Conservation (phyloP, 495 filamentous ascomycete species). For the Penicillium simplicissimum region DNA sequence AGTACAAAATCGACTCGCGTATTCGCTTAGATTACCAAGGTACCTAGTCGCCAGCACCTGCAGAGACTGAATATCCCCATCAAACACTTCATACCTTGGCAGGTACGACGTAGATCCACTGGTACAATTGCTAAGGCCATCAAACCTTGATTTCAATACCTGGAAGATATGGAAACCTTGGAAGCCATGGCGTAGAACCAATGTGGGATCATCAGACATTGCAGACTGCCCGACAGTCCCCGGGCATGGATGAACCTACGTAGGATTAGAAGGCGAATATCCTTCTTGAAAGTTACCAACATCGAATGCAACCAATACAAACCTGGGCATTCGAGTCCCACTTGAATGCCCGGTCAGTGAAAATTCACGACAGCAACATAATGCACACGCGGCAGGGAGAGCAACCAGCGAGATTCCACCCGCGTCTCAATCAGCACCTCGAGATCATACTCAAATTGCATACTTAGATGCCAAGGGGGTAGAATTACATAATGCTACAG, state of each 20-base stretch:
- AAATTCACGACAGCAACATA: not conserved
- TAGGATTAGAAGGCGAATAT: too few relatives aligned
- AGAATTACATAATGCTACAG: conserved; percentile 20
- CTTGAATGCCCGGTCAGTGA: not conserved
- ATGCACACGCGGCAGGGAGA: not conserved
- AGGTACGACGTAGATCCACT: not conserved
- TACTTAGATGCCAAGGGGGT: not conserved
- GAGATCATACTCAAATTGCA: conserved; percentile 12
- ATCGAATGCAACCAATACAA: conserved; percentile 6
- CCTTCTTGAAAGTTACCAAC: conserved; percentile 3
- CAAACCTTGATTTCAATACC: not conserved
- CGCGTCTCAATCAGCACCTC: conserved; percentile 12
- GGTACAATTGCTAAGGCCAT: not conserved
- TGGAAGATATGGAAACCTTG: conserved; percentile 1
- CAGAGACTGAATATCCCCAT: not conserved
- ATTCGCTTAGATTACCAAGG: not conserved
- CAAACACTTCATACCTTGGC: not conserved
- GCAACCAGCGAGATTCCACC: not conserved
- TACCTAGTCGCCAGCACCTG: not conserved
- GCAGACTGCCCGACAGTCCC: too few relatives aligned
- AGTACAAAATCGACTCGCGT: not conserved
- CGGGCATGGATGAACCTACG: not conserved
- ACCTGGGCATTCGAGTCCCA: conserved; percentile 10
- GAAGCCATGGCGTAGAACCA: not conserved
- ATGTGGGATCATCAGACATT: conserved; percentile 4